These are phyloP conservation scores for Podaxis mareebaensis DNA, from an alignment of 768 basidiomycete species.

Conservation along the genomic window DNA sequence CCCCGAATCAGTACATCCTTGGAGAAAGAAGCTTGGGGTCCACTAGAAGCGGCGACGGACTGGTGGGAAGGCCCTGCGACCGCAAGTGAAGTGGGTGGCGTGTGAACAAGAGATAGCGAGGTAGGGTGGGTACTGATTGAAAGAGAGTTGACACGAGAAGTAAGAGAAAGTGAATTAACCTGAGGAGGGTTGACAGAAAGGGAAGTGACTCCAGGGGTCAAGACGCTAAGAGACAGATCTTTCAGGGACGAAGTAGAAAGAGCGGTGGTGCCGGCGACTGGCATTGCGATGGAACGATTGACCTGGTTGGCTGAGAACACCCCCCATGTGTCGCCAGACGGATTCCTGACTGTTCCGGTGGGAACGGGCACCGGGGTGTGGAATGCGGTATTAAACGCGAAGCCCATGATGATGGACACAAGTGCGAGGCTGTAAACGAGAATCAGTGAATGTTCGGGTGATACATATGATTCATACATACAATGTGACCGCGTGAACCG, in stretches of 20 bases:
- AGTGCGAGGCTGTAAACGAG: conserved; percentile 57
- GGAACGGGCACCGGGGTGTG: conserved; percentile 36
- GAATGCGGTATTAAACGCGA: conserved; percentile 53
- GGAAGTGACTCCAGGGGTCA: conserved; percentile 48
- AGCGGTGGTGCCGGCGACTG: conserved; percentile 31
- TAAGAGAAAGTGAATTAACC: conserved; percentile 22
- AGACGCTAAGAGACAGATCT: conserved; percentile 53
- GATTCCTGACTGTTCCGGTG: conserved; percentile 32
- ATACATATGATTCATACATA: conserved; percentile 36
- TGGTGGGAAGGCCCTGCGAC: conserved; percentile 10
- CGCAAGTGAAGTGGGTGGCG: conserved; percentile 6
- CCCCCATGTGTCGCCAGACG: conserved; percentile 33
- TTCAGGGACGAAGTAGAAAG: conserved; percentile 41
- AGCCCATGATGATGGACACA: conserved; percentile 67
- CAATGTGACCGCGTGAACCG: conserved; percentile 66
- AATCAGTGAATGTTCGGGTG: conserved; percentile 16
- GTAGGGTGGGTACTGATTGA: conserved; percentile 20
- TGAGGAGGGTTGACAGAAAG: conserved; percentile 30
- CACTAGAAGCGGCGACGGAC: conserved; percentile 18
- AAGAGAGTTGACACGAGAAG: conserved; percentile 17
- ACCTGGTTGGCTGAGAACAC: conserved; percentile 35
- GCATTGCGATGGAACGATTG: conserved; percentile 37
- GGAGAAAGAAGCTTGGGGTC: conserved; percentile 22
- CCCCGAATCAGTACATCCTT: conserved; percentile 27
- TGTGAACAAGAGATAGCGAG: conserved; percentile 21